Percentiles rank a stretch among this genome's conserved stretches.
phyloP scores from a whole-genome alignment of 768 basidiomycete species.

The Strobilomyces confusus region DNA sequence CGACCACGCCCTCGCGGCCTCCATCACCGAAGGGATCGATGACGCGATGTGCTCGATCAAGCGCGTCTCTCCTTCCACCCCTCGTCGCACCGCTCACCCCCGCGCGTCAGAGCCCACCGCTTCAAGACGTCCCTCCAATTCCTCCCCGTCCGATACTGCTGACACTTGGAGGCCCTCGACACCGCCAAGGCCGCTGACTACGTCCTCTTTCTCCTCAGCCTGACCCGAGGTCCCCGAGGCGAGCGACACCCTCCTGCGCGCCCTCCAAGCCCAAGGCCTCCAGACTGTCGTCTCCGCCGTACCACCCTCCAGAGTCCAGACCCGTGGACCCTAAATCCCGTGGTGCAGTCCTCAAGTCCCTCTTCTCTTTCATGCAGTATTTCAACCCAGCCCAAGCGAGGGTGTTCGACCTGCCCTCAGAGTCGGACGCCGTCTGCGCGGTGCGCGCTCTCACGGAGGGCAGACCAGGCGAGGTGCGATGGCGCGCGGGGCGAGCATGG shows the following conservation, averaged over 20 bases:
- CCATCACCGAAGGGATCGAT: constrained; percentile 43
- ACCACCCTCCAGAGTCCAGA: too few species aligned
- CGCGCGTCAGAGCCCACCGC: constrained; percentile 76
- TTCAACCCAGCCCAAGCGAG: constrained; percentile 82
- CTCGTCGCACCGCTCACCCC: too few species aligned
- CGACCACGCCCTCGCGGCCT: constrained; percentile 53
- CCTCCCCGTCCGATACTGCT: constrained; percentile 66
- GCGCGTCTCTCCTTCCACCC: too few species aligned
- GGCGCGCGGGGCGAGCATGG: constrained; percentile 79
- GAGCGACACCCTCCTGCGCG: constrained; percentile 85
- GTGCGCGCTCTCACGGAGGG: constrained; percentile 82
- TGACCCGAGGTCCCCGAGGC: constrained; percentile 76
- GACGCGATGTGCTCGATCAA: constrained; percentile 49
- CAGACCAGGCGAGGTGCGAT: constrained; percentile 71
- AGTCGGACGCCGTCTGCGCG: constrained; percentile 67
- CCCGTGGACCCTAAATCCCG: constrained; percentile 59
- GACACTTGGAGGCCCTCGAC: constrained; percentile 76
- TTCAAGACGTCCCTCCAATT: constrained; percentile 93
- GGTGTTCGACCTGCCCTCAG: constrained; percentile 65
- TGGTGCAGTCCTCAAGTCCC: constrained; percentile 71
- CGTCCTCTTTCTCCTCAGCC: constrained; percentile 79
- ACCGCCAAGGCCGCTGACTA: constrained; percentile 89
- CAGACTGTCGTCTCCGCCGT: constrained; percentile 79
- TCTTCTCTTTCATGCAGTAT: constrained; percentile 92
- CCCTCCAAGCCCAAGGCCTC: constrained; percentile 87